A percentile compares a stretch with the other conserved stretches of the same genome.
These are phyloP conservation scores for Mortierella alpina DNA, from an alignment of 192 early-diverging fungal species.

Conservation along the genomic window DNA sequence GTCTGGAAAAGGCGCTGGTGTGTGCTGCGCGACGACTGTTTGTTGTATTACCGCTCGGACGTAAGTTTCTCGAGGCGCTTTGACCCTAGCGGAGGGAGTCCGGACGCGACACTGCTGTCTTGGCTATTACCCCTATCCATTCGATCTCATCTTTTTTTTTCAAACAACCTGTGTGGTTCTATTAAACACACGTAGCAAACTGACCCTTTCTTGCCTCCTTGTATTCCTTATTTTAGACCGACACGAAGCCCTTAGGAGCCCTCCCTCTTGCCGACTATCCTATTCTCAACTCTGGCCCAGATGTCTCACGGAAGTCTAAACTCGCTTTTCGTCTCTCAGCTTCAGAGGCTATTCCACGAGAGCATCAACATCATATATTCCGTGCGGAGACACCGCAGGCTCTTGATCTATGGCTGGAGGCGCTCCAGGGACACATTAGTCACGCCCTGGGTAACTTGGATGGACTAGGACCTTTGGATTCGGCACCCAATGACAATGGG, in stretches of 20 bases:
- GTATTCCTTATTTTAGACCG: slow-evolving; percentile 11
- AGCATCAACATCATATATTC: slow-evolving; percentile 33
- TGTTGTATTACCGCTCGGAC: slow-evolving; percentile 32
- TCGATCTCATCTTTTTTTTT: neutral
- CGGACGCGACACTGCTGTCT: too few relatives aligned
- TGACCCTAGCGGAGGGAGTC: too few relatives aligned
- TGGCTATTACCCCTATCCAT: too few relatives aligned
- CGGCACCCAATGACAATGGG: neutral
- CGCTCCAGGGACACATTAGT: slow-evolving; percentile 18
- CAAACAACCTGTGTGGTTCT: neutral
- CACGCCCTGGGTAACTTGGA: slow-evolving; percentile 8
- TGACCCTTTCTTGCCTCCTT: neutral
- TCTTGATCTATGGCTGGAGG: slow-evolving; percentile 29
- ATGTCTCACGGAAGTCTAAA: slow-evolving; percentile 26
- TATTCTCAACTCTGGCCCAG: slow-evolving; percentile 8
- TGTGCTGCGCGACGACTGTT: slow-evolving; percentile 30
- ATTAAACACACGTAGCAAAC: neutral
- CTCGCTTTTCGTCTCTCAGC: slow-evolving; percentile 22
- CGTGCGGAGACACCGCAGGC: slow-evolving; percentile 15
- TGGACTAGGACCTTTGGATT: neutral
- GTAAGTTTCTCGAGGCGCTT: slow-evolving; percentile 11
- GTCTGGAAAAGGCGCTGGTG: slow-evolving; percentile 50
- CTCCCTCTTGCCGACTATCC: slow-evolving; percentile 34
- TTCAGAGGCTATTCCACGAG: slow-evolving; percentile 14
- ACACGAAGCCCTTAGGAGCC: slow-evolving; percentile 32